Conservation (phyloP, 2,329 filamentous ascomycete species). For the Huntiella decipiens region DNA sequence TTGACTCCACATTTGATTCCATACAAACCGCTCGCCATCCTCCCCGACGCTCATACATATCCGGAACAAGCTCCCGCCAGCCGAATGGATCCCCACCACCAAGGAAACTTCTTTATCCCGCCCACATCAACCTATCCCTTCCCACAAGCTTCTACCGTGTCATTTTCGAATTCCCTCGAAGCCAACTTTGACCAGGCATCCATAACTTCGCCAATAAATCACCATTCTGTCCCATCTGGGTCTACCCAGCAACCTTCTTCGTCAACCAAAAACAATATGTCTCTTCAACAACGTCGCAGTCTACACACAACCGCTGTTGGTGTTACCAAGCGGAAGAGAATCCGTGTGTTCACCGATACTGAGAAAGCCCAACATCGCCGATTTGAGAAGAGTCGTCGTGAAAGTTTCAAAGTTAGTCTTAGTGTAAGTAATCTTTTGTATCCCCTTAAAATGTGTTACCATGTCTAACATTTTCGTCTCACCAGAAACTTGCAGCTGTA, state of each 20-base stretch:
- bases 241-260: too few relatives aligned
- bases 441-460: background rate
- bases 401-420: conserved; percentile 18
- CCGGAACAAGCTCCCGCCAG: too few relatives aligned
- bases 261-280: too few relatives aligned
- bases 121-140: too few relatives aligned
- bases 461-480: background rate
- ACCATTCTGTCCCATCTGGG: too few relatives aligned
- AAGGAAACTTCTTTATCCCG: too few relatives aligned
- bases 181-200: too few relatives aligned
- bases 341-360: conserved; percentile 22
- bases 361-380: conserved; percentile 23
- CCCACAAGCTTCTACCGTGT: too few relatives aligned
- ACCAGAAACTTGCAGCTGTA: conserved; percentile 20
- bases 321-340: conserved; percentile 17
- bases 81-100: too few relatives aligned
- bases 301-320: background rate
- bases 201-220: too few relatives aligned
- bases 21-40: background rate
- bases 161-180: too few relatives aligned
- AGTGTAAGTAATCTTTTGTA: background rate
- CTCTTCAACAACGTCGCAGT: background rate
- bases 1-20: background rate
- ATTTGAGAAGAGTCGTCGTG: conserved; percentile 22
- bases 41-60: background rate